Evolutionary conservation across 768 basidiomycete genomes (phyloP), one percentile per base, ranked within the genome.

Genomic region (Leccinum obscurum): DNA sequence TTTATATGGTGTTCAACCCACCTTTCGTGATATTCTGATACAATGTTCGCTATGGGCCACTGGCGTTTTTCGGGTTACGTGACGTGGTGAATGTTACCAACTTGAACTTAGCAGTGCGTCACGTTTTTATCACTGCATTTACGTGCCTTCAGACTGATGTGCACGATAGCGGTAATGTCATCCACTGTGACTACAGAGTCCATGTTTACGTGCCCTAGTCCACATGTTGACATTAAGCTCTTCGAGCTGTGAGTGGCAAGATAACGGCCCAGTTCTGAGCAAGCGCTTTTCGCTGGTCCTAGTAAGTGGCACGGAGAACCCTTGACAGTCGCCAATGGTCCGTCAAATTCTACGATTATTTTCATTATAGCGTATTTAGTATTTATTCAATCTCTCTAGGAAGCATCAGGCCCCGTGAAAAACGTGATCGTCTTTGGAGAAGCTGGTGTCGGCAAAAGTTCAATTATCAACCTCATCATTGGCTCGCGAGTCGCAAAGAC

Each of bases 401-500:
- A 22, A 28, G 58, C 54, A 37, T 28, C 52, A 26, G 37, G 24
- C 17, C 57, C 61, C 4, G 61, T 39, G 30, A 54, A 57, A 51
- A 81, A 81, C 60, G 66, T 80, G 54, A 56, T 81, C 51, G 41
- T 80, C n/a, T 81, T 81, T 60, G 80, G 80, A n/a, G 78, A 81
- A 63, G 67, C 71, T 9, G 80, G 80, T 37, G 60, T 70, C 39
- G 76, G 76, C 32, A 81, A 81, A 57, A 81, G 81, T 60, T 79
- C 77, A 1, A 62, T 80, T 20, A 56, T 81, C 56, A 81, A 81
- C 62, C 73, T 81, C 64, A 49, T 80, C 48, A 58, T 61, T 20
- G 72, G 72, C 41, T 59, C 64, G 7, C 58, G 70, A 5, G 58
- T 59, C 9, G 79, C 79, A 20, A 54, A 51, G 17, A 72, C 70